Conservation (phyloP, 192 early-diverging fungal species). For the Kickxella alabastrina region DNA sequence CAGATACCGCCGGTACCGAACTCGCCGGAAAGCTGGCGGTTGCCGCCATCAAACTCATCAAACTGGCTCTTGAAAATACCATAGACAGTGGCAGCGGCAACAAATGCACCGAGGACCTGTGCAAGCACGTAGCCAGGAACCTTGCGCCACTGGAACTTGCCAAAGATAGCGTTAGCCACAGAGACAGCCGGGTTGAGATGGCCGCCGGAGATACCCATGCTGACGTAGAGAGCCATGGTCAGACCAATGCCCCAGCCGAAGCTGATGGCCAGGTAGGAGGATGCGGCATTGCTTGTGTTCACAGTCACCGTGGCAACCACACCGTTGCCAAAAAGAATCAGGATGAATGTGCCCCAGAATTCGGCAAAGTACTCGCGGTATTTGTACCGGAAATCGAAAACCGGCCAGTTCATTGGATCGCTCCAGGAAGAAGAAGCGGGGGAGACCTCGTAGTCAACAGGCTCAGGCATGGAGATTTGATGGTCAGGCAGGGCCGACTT, state of each 20-base stretch:
- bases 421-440: conserved; percentile 20
- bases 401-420: conserved; percentile 50
- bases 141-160: conserved; percentile 67
- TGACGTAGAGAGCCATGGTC: conserved; percentile 59
- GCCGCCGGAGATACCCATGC: conserved; percentile 65
- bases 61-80: conserved; percentile 60
- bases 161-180: conserved; percentile 60
- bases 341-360: conserved; percentile 68
- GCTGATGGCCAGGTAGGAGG: conserved; percentile 55
- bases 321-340: conserved; percentile 65
- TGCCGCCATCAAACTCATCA: conserved; percentile 52
- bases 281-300: conserved; percentile 37
- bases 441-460: conserved; percentile 43
- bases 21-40: conserved; percentile 45
- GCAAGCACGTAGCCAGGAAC: conserved; percentile 61
- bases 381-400: conserved; percentile 23
- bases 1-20: conserved; percentile 61
- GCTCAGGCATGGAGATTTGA: conserved; percentile 33
- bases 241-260: conserved; percentile 66
- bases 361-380: conserved; percentile 66
- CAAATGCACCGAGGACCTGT: conserved; percentile 70
- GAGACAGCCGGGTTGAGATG: conserved; percentile 80
- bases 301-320: conserved; percentile 53
- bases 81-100: conserved; percentile 67
- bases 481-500: conserved; percentile 36